Base-by-base conservation (phyloP, 495 filamentous ascomycete genomes). In the Neurospora cerealis region DNA sequence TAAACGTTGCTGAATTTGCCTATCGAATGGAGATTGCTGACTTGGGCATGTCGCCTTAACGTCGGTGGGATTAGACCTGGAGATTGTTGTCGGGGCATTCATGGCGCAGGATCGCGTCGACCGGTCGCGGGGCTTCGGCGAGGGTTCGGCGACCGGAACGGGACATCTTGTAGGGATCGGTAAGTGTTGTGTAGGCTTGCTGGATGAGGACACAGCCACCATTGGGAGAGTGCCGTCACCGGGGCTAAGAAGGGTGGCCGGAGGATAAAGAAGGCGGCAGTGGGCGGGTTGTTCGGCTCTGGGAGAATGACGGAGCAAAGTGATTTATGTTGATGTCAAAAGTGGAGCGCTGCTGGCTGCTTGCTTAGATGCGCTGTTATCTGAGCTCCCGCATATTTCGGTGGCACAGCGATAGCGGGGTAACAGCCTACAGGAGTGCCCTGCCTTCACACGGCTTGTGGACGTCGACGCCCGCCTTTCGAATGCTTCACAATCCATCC, bases 211-310 rank as follows among this genome's bases (percentile, higher is more conserved):
- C 4, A 0, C 42, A 2, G 7, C 3, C 7, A 0, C 0, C 42
- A n/a, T 44, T n/a, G 3, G 42, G 1, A 19, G 17, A n/a, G 7
- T 19, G 0, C 0, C 17, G 0, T n/a, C 2, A 2, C 6, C 2
- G 19, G 19, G 6, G 2, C 42, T n/a, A 44, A 21, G 0, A 2
- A 2, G 44, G 5, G 9, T 10, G 44, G 9, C 3, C n/a, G 19
- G 8, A 11, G 1, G n/a, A 21, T 1, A 11, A 21, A 48, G n/a
- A 48, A 48, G n/a, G 44, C n/a, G n/a, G 44, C n/a, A 21, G 9
- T 21, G 9, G 9, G 44, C 44, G n/a, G 44, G 19, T n/a, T n/a
- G n/a, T 21, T 44, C 0, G 8, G 8, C 21, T 21, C 42, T 46
- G 19, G 19, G 19, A 46, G 8, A n/a, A 19, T 7, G 17, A 8